Base-by-base conservation (phyloP, 2,329 filamentous ascomycete genomes). In the Epichloe gansuensis region DNA sequence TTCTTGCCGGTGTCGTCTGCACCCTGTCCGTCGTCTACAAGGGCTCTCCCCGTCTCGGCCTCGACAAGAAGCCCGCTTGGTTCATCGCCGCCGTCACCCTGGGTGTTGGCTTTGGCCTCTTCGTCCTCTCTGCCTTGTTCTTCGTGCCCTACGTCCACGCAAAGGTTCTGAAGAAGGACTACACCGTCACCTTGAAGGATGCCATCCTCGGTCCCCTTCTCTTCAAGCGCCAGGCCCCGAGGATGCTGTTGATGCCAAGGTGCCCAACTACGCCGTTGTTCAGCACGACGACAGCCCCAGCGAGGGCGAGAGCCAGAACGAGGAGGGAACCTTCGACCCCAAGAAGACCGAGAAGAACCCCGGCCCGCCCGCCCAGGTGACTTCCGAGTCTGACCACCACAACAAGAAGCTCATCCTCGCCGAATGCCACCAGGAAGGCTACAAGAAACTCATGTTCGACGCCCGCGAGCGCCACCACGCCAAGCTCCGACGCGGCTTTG, bases 1-100 rank as follows among this genome's bases (percentile, higher is more conserved):
- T 89, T 52, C 78, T 90, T 54, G 84, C 86, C 52, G 83, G 76
- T 52, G 87, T 83, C 54, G 70, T 90, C 61, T 88, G 85, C 70
- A 86, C 85, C 0, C 75, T 91, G 5, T 88, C 83, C 44, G 82
- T 91, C 60, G 85, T 90, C 59, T 89, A 88, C 77, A 89, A 90
- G 75, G 86, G 86, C 35, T 88, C 85, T 9, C 85, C 86, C 25
- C 82, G 74, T 54, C 76, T 87, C 34, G 75, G 76, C 23, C 72
- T 88, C 31, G 74, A 71, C 71, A 79, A 83, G 69, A 85, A 83
- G 73, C 82, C 85, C 2, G 67, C 68, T 8, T 82, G 78, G 76
- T 89, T 80, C 62, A 79, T 89, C 55, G 83, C 75, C 11, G 69
- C 77, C 13, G 83, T 88, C 55, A 83, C 81, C 17, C 62, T 88